Conservation (phyloP, 106 monocot genomes). For the Dendrobium nobile region DNA sequence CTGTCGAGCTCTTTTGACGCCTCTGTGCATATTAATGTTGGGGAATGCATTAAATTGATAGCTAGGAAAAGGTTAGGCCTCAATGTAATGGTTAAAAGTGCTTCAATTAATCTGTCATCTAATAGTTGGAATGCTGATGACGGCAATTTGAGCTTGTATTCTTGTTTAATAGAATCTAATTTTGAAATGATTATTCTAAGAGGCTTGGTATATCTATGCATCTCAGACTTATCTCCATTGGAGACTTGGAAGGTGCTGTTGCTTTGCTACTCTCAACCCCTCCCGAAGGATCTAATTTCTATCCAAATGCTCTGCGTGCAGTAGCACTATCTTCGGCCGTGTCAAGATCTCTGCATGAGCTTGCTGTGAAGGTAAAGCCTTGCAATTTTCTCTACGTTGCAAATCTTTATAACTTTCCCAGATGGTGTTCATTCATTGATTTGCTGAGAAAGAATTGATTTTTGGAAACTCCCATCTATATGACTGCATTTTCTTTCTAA, state of each 20-base stretch:
- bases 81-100: background rate
- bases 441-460: background rate
- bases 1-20: no score
- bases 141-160: background rate
- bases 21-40: background rate
- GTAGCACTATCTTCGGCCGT: constrained; percentile 95
- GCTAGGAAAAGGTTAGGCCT: background rate
- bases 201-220: background rate
- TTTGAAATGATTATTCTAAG: background rate
- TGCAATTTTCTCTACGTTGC: background rate
- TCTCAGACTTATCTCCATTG: constrained; percentile 80
- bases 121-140: background rate
- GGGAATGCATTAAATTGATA: background rate
- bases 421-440: background rate
- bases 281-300: constrained; percentile 92
- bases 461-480: background rate
- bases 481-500: background rate
- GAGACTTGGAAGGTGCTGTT: constrained; percentile 92
- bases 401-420: background rate
- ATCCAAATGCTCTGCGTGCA: constrained; percentile 91
- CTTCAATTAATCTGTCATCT: background rate
- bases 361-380: constrained; percentile 85
- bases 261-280: constrained; percentile 91
- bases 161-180: background rate
- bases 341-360: constrained; percentile 91